Conservation (phyloP, 345 rosid species). For the Sonneratia caseolaris region DNA sequence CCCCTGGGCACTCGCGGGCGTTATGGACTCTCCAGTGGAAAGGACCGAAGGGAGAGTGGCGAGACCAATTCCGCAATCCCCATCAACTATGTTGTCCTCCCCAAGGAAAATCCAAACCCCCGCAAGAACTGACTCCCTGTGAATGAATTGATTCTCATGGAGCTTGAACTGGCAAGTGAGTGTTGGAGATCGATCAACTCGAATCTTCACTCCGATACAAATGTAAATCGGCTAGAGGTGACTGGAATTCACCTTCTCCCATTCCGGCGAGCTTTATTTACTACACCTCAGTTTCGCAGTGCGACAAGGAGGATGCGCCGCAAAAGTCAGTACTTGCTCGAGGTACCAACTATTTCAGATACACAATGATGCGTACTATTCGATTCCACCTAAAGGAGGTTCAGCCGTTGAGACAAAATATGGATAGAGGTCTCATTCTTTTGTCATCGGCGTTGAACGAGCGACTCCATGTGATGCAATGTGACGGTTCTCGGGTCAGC, state of each 20-base stretch:
- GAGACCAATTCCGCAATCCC: constrained; percentile 33
- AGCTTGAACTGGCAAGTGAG: no score
- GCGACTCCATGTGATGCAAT: no score
- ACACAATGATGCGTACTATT: no score
- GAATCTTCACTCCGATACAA: not conserved
- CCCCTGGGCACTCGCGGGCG: constrained; percentile 52
- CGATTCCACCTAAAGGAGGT: no score
- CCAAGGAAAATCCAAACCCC: constrained; percentile 42
- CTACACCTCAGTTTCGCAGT: not conserved
- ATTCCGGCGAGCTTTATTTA: not conserved
- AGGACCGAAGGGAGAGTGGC: constrained; percentile 48
- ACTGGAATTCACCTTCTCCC: not conserved
- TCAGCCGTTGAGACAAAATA: no score
- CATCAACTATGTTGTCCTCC: constrained; percentile 71
- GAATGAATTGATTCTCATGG: no score
- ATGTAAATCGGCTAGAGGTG: not conserved
- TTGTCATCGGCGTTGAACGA: no score
- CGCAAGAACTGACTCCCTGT: constrained; percentile 17
- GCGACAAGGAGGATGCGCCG: no score
- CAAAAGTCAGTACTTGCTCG: no score
- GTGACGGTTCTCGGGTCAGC: no score
- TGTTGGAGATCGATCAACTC: not conserved
- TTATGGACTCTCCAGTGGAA: constrained; percentile 38
- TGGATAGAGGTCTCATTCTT: no score
- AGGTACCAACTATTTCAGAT: no score